Conservation (phyloP, 2,329 filamentous ascomycete species). For the Sclerotinia glacialis region DNA sequence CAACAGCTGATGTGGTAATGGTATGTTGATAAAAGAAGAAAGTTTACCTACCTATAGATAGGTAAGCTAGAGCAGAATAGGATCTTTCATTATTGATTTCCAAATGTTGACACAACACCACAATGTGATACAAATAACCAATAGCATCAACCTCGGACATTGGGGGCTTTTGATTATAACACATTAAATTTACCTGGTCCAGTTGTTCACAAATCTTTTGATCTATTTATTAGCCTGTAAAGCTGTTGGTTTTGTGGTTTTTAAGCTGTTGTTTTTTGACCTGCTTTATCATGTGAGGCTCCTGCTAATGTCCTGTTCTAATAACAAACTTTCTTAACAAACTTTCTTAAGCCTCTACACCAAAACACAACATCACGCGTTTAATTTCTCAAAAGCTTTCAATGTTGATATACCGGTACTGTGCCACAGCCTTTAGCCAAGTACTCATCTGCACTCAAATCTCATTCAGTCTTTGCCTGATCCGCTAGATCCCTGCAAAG, state of each 20-base stretch:
- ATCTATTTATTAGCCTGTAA: neutral
- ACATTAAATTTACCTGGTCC: neutral
- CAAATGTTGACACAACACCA: neutral
- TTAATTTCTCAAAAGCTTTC: neutral
- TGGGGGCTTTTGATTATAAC: no score
- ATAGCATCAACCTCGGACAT: neutral
- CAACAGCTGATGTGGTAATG: no score
- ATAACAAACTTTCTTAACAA: no score
- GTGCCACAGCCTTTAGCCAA: neutral
- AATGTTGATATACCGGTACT: neutral
- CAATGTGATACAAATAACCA: neutral
- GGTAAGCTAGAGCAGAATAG: no score
- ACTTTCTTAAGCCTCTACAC: neutral
- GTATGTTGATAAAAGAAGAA: no score
- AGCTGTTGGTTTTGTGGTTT: no score
- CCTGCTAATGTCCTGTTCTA: neutral
- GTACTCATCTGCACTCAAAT: neutral
- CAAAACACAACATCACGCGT: conserved; percentile 7
- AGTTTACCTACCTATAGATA: no score
- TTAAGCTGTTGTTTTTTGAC: neutral
- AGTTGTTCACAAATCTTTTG: neutral
- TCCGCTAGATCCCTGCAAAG: neutral
- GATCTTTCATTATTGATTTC: no score
- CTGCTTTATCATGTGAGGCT: neutral
- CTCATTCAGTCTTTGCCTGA: neutral